These are phyloP conservation scores for Cylindrodendrum hubeiense DNA, from an alignment of 2,329 filamentous ascomycete species.

Conservation along the genomic window DNA sequence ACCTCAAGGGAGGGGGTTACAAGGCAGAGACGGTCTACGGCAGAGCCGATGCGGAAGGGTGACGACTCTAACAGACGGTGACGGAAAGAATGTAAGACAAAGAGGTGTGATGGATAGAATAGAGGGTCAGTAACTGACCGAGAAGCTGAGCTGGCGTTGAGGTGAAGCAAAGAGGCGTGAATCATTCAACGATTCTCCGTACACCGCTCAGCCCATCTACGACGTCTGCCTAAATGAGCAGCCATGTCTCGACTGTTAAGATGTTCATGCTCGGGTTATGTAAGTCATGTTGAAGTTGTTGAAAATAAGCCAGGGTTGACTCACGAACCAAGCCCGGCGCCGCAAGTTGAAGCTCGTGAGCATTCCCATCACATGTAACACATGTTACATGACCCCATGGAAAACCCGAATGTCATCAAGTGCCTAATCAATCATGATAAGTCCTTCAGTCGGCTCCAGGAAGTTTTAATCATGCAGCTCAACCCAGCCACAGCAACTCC, in stretches of 20 bases:
- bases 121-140: background rate
- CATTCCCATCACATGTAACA: background rate
- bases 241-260: background rate
- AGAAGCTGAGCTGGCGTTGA: background rate
- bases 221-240: background rate
- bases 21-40: background rate
- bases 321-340: background rate
- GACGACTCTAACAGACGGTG: no score
- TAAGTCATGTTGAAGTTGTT: background rate
- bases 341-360: background rate
- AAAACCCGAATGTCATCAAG: no score
- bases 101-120: background rate
- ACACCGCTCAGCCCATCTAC: background rate
- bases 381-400: background rate
- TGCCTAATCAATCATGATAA: background rate
- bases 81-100: background rate
- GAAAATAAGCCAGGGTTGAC: background rate
- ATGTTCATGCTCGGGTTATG: background rate
- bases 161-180: background rate
- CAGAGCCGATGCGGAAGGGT: background rate
- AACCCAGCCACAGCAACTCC: background rate
- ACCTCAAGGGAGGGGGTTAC: background rate
- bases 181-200: slow-evolving; percentile 19
- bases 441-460: background rate
- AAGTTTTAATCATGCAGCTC: background rate